Percentiles rank a stretch among this genome's conserved stretches.
These are phyloP conservation scores for Sporothrix dimorphospora DNA, from an alignment of 2,329 filamentous ascomycete species.

Conservation along the genomic window DNA sequence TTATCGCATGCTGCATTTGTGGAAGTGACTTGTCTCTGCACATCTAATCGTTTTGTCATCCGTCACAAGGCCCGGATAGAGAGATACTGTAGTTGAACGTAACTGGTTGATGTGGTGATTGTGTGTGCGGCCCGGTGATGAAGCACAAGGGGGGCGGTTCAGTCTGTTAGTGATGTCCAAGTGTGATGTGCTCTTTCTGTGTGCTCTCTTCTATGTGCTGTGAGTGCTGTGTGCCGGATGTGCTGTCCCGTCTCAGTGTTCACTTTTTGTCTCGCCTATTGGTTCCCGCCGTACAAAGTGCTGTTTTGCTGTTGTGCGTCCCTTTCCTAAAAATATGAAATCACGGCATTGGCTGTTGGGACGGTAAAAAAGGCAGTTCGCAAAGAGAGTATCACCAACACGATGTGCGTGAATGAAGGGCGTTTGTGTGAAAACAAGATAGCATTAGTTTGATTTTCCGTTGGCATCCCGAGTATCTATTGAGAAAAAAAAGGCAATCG, in stretches of 20 bases:
- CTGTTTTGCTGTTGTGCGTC: background rate
- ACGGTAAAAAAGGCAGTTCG: background rate
- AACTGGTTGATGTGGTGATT: background rate
- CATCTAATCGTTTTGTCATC: constrained; percentile 9
- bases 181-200: background rate
- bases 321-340: constrained; percentile 7
- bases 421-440: background rate
- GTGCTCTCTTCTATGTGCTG: background rate
- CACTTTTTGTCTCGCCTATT: background rate
- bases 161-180: constrained; percentile 7
- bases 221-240: background rate
- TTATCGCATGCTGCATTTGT: background rate
- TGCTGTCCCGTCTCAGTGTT: background rate
- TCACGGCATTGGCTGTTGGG: background rate
- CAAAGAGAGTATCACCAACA: background rate
- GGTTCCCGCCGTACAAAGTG: background rate
- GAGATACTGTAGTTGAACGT: background rate
- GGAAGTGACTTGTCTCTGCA: background rate
- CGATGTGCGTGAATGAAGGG: background rate
- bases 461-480: background rate
- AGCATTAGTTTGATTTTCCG: background rate
- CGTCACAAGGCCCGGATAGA: constrained; percentile 16
- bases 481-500: background rate
- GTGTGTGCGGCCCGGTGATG: background rate
- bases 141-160: background rate